Conservation (phyloP, 2,329 filamentous ascomycete species). For the Ceratocystiopsis sp. region DNA sequence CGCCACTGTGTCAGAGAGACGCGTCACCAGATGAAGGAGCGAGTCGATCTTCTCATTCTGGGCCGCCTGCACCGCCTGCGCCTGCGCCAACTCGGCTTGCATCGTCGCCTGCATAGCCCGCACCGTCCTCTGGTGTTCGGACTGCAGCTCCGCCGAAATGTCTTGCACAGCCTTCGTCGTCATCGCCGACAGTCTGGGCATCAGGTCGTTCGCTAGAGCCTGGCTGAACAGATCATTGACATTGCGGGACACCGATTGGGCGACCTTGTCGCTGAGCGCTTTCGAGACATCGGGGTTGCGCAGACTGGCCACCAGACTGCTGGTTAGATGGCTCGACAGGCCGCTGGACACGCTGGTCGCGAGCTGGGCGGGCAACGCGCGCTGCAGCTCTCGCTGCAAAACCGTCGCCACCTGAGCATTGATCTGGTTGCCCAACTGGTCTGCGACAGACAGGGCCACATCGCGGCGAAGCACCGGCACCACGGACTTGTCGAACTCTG, state of each 20-base stretch:
- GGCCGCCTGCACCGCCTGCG: constrained; percentile 23
- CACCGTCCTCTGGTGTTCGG: too few relatives aligned
- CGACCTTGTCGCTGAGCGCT: constrained; percentile 54
- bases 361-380: constrained; percentile 48
- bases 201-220: constrained; percentile 44
- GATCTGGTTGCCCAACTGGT: constrained; percentile 53
- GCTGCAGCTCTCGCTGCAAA: constrained; percentile 58
- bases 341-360: constrained; percentile 42
- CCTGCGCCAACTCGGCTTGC: constrained; percentile 12
- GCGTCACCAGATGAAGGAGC: constrained; percentile 48
- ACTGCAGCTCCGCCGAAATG: constrained; percentile 49
- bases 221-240: constrained; percentile 53
- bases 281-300: constrained; percentile 59
- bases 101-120: constrained; percentile 19
- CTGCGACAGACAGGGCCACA: constrained; percentile 50
- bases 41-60: constrained; percentile 53
- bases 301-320: constrained; percentile 30
- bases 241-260: constrained; percentile 45
- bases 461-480: constrained; percentile 57
- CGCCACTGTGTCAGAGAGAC: constrained; percentile 50
- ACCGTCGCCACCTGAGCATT: constrained; percentile 46
- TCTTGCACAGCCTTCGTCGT: constrained; percentile 50
- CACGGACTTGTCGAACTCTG: constrained; percentile 58
- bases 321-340: constrained; percentile 32
- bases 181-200: constrained; percentile 47